Evolutionary conservation across 73 alveolate species (phyloP).

Genomic region (Paramecium biaurelia): DNA sequence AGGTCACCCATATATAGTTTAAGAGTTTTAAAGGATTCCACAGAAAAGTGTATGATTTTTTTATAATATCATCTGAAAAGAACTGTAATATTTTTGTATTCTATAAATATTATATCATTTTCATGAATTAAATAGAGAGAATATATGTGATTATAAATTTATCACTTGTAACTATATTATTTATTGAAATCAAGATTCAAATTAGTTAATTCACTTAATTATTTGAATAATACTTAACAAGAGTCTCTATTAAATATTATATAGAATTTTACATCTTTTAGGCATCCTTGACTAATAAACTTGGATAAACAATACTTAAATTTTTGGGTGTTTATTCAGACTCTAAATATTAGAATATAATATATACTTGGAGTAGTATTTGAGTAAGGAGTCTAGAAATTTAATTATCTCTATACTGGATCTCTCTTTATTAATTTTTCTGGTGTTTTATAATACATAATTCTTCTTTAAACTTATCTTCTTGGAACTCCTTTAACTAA

Average conservation of each 20-base stretch:
- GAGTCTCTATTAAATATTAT: background rate
- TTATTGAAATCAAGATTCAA: conserved; percentile 33
- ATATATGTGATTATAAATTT: background rate
- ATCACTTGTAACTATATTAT: conserved; percentile 37
- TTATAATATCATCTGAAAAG: background rate
- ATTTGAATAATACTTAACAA: background rate
- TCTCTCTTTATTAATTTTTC: conserved; percentile 34
- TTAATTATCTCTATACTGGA: conserved; percentile 13
- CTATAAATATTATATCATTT: background rate
- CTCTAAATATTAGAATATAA: background rate
- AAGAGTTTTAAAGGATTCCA: too few relatives aligned
- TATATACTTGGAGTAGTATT: background rate
- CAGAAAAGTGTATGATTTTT: too few relatives aligned
- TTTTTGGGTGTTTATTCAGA: background rate
- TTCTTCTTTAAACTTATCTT: conserved; percentile 15
- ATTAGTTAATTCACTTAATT: conserved; percentile 10
- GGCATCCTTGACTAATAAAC: background rate
- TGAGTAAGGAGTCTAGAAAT: conserved; percentile 20
- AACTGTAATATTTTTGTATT: background rate
- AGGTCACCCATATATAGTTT: too few relatives aligned
- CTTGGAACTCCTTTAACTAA: conserved; percentile 36
- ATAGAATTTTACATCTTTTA: background rate
- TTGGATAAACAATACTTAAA: conserved; percentile 19
- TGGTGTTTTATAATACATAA: conserved; percentile 21
- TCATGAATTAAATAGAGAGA: background rate